phyloP scores from a whole-genome alignment of 2,329 filamentous ascomycete species.

The Leptographium flavum region DNA sequence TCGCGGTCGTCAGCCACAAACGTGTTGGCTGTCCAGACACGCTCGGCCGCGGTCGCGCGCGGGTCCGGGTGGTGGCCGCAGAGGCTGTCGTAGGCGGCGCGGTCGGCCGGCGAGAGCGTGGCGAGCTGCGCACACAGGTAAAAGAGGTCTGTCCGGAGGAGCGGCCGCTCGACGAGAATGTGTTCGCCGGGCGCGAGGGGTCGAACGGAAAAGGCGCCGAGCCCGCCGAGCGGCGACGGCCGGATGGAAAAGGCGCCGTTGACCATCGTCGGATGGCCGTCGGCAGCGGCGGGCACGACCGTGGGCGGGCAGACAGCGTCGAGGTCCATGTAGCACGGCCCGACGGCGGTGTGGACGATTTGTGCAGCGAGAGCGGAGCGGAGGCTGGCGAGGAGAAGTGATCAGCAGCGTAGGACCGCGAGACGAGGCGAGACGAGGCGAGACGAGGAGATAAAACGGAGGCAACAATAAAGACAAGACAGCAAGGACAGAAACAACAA shows the following conservation, averaged over 20 bases:
- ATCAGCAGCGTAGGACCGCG: too few species aligned
- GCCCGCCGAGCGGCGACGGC: slow-evolving; percentile 26
- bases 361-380: too few species aligned
- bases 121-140: slow-evolving; percentile 22
- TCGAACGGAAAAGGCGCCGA: slow-evolving; percentile 30
- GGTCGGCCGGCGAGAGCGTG: slow-evolving; percentile 17
- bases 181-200: slow-evolving; percentile 23
- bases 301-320: background rate
- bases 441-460: too few species aligned
- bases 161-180: slow-evolving; percentile 30
- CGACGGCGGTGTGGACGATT: slow-evolving; percentile 6
- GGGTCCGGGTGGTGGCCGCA: slow-evolving; percentile 14
- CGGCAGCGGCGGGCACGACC: too few species aligned
- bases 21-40: slow-evolving; percentile 18
- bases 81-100: slow-evolving; percentile 22
- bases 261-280: background rate
- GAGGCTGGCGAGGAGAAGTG: too few species aligned
- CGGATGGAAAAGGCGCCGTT: slow-evolving; percentile 28
- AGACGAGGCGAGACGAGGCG: too few species aligned
- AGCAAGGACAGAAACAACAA: background rate
- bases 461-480: too few species aligned
- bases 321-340: slow-evolving; percentile 7
- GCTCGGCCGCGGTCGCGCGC: slow-evolving; percentile 1
- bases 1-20: slow-evolving; percentile 9
- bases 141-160: slow-evolving; percentile 20